Conservation (phyloP, 805 yeast species). For the Ogataea sp. region DNA sequence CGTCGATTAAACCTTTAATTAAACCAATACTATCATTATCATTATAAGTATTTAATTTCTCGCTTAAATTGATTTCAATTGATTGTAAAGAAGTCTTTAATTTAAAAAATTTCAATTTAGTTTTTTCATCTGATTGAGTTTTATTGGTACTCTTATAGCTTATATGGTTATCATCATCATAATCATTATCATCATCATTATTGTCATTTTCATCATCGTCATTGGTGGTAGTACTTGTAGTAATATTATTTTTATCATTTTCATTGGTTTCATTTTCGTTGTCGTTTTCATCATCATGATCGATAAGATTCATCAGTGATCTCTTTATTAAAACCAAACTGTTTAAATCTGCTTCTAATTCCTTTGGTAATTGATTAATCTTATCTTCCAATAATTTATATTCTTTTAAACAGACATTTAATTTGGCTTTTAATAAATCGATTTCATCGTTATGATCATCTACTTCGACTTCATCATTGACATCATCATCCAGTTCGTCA, state of each 20-base stretch:
- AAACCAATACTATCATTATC: constrained; percentile 32
- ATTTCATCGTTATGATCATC: constrained; percentile 41
- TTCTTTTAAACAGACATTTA: constrained; percentile 51
- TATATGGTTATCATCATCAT: not conserved
- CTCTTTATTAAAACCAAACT: constrained; percentile 57
- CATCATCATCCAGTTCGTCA: constrained; percentile 28
- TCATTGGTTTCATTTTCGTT: constrained; percentile 1
- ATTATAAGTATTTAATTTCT: constrained; percentile 6
- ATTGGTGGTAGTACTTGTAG: constrained; percentile 3
- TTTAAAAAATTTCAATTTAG: constrained; percentile 13
- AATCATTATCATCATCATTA: not conserved
- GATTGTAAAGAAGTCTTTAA: constrained; percentile 31
- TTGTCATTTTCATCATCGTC: not conserved
- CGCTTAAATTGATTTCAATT: constrained; percentile 27
- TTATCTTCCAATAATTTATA: constrained; percentile 50
- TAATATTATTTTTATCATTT: constrained; percentile 10
- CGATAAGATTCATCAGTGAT: constrained; percentile 31
- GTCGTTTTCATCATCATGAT: constrained; percentile 27
- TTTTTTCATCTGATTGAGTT: constrained; percentile 14
- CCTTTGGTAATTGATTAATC: constrained; percentile 44
- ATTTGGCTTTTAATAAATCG: constrained; percentile 54
- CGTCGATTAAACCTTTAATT: constrained; percentile 71
- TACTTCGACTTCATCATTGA: constrained; percentile 44
- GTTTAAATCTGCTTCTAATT: constrained; percentile 44
- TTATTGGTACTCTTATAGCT: not conserved